Evolutionary conservation across 306 rosid species (phyloP).

Genomic region (Glycine latifolia): DNA sequence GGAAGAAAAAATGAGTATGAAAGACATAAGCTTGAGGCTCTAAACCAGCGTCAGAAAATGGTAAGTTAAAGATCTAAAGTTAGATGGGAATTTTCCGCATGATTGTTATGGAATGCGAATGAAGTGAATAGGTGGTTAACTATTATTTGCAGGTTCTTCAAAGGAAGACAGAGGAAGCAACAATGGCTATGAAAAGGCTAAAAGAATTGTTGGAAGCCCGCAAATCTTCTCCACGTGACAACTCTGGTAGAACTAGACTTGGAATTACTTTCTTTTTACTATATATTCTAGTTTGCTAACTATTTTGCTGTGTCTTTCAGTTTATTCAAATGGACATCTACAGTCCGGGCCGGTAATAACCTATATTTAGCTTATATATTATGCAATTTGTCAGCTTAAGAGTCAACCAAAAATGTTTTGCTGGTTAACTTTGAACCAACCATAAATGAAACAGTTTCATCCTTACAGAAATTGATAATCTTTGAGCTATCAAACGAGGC

Average conservation of each 20-base stretch:
- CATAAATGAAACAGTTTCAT: conserved; percentile 35
- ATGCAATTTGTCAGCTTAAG: conserved; percentile 31
- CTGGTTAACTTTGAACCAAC: conserved; percentile 25
- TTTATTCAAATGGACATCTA: conserved; percentile 62
- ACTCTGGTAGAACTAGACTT: conserved; percentile 57
- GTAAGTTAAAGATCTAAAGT: conserved; percentile 45
- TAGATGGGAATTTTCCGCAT: background rate
- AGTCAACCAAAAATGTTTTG: conserved; percentile 5
- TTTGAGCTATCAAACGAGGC: background rate
- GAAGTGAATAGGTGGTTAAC: conserved; percentile 5
- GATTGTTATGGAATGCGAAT: conserved; percentile 33
- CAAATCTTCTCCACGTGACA: conserved; percentile 68
- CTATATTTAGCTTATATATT: conserved; percentile 25
- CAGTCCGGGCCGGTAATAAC: conserved; percentile 66
- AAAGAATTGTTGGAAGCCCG: conserved; percentile 79
- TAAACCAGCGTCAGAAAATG: conserved; percentile 82
- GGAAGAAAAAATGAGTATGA: conserved; percentile 86
- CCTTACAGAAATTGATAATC: conserved; percentile 20
- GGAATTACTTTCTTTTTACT: conserved; percentile 21
- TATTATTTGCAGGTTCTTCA: conserved; percentile 73
- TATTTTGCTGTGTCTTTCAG: conserved; percentile 57
- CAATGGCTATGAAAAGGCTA: conserved; percentile 75
- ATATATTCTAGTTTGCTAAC: conserved; percentile 48
- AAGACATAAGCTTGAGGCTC: conserved; percentile 81
- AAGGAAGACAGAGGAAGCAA: conserved; percentile 89